phyloP scores from a whole-genome alignment of 331 rosid species.

The Quercus lobata region DNA sequence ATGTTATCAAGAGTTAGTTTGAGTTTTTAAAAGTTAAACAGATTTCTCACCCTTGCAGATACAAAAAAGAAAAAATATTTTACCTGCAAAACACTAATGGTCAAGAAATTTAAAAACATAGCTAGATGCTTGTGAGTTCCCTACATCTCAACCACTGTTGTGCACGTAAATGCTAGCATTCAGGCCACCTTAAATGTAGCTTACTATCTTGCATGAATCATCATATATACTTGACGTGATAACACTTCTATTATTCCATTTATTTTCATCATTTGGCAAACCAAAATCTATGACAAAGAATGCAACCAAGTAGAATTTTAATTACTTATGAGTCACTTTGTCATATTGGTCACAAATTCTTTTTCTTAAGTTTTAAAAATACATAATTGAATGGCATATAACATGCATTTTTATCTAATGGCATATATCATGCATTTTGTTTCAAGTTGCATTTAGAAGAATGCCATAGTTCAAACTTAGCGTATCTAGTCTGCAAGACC shows the following conservation, averaged over 20 bases:
- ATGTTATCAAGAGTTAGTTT: neutral
- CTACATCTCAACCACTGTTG: no score
- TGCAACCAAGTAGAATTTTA: neutral
- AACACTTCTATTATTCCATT: neutral
- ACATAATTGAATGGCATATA: no score
- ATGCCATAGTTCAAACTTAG: no score
- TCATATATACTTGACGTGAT: neutral
- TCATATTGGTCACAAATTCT: neutral
- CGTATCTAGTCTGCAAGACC: no score
- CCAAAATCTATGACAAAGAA: neutral
- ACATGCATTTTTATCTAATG: no score
- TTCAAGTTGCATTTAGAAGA: no score
- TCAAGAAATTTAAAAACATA: neutral
- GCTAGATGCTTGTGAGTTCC: neutral
- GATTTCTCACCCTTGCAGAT: slow-evolving; percentile 51
- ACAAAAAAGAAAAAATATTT: slow-evolving; percentile 4
- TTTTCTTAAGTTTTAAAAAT: neutral
- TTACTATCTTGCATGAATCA: neutral
- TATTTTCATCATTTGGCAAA: neutral
- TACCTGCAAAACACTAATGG: slow-evolving; percentile 7
- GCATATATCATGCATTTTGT: no score
- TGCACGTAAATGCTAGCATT: neutral
- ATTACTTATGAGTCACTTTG: neutral
- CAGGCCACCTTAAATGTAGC: neutral
- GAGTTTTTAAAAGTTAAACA: neutral